phyloP scores from a whole-genome alignment of 1,139 yeast species.

The Debaryomyces fabryi region DNA sequence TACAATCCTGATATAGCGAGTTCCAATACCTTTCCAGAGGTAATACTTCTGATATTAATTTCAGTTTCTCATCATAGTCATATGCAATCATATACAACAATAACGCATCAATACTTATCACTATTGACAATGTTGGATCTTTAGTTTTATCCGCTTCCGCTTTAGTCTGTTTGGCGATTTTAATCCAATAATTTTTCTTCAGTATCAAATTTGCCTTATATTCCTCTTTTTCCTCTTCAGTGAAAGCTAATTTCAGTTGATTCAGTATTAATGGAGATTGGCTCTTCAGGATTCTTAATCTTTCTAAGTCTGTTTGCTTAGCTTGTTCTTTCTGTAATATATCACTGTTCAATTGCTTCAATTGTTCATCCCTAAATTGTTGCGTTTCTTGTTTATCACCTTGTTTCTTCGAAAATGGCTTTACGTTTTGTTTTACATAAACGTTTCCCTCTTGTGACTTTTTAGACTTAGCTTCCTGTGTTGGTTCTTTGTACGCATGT shows the following conservation, averaged over 20 bases:
- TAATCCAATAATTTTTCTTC: conserved; percentile 27
- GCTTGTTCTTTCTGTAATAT: conserved; percentile 19
- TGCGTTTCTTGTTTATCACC: conserved; percentile 8
- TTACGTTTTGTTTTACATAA: background rate
- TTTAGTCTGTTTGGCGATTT: conserved; percentile 31
- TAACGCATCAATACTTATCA: conserved; percentile 37
- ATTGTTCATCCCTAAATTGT: conserved; percentile 21
- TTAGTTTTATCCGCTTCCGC: conserved; percentile 25
- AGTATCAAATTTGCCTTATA: conserved; percentile 5
- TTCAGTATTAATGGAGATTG: conserved; percentile 10
- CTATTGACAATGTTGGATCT: conserved; percentile 26
- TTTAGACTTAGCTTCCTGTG: background rate
- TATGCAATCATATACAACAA: conserved; percentile 33
- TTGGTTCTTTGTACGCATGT: background rate
- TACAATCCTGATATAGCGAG: conserved; percentile 29
- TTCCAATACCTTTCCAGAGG: conserved; percentile 44
- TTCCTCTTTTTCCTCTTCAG: background rate
- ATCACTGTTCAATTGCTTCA: conserved; percentile 25
- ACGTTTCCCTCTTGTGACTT: background rate
- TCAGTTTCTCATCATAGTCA: conserved; percentile 40
- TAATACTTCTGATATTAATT: conserved; percentile 25
- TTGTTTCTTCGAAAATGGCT: background rate
- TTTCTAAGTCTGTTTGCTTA: conserved; percentile 9
- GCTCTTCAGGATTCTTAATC: conserved; percentile 13
- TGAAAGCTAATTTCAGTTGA: background rate